A percentile compares a stretch with the other conserved stretches of the same genome.
These are phyloP conservation scores for Malassezia vespertilionis DNA, from an alignment of 1,284 basidiomycete genomes.

Conservation along the genomic window DNA sequence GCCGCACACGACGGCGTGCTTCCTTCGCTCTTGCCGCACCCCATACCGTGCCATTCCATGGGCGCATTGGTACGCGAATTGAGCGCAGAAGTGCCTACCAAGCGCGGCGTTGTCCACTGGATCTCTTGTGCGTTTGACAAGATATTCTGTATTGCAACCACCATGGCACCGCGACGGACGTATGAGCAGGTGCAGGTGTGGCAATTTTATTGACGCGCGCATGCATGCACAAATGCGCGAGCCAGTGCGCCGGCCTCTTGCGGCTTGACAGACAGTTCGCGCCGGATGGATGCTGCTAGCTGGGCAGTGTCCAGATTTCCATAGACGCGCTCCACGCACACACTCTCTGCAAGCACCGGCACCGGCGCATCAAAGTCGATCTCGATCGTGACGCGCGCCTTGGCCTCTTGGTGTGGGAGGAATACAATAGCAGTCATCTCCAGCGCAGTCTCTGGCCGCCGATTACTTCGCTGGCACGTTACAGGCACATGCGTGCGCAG, in stretches of 20 bases:
- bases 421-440: slow-evolving; percentile 22
- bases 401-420: slow-evolving; percentile 22
- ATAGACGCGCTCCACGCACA: slow-evolving; percentile 26
- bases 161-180: neutral
- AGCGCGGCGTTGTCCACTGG: slow-evolving; percentile 11
- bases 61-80: slow-evolving; percentile 1
- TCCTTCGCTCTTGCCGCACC: neutral
- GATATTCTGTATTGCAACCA: slow-evolving; percentile 27
- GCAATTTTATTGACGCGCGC: slow-evolving; percentile 18
- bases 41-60: neutral
- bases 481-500: slow-evolving; percentile 28
- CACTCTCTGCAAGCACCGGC: slow-evolving; percentile 21
- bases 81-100: neutral
- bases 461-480: slow-evolving; percentile 4
- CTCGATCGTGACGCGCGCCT: slow-evolving; percentile 23
- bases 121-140: slow-evolving; percentile 27
- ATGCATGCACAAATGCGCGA: neutral
- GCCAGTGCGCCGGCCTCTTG: neutral
- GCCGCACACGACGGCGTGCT: neutral
- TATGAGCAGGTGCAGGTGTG: slow-evolving; percentile 25
- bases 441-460: slow-evolving; percentile 20
- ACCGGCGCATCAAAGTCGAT: slow-evolving; percentile 22
- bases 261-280: neutral
- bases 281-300: neutral
- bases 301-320: slow-evolving; percentile 21